Evolutionary conservation across 805 yeast genomes (phyloP), one percentile per base, ranked within the genome.

Genomic region (Candida ponderosae): DNA sequence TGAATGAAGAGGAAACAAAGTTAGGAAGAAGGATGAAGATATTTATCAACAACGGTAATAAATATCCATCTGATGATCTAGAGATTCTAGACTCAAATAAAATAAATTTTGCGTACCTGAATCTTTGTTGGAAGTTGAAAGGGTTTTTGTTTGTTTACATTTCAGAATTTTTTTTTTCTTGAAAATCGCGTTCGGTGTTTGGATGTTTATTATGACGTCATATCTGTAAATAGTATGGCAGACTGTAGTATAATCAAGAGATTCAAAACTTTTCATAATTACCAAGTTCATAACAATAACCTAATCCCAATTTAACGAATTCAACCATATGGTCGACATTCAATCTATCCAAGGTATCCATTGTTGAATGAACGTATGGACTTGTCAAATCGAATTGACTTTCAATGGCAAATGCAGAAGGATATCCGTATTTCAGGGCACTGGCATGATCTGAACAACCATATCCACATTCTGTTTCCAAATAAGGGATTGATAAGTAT

Each of bases 391-490:
- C 70, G 57, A 86, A 71, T 40, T 72, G 81, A 32, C 86, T 70
- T 59, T 93, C 98, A 45, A 82, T 75, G 33, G 86, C 82, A 59
- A 87, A 84, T 24, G 87, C 74, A 9, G 87, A 72, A 5, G 97
- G 97, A 59, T 68, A 87, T 1, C 97, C 97, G 49, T 73, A 74
- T 54, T 81, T 78, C 36, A 77, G 59, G 1, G 96, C 96, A 34
- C 94, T 78, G 5, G 93, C 81, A 58, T 88, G 96, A 62, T 90
- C 97, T 15, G 95, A 81, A 59, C 97, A 89, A 0, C 95, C 93
- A 52, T 88, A 87, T 1, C 96, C 96, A 62, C 97, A 90, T 40
- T 65, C 47, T 11, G 95, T 81, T 49, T 82, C 93, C 29, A 69
- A 74, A 51, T 74, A 81, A 4, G 84, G 80, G 40, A 88, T 83